Base-by-base conservation (phyloP, 306 rosid genomes). In the Pachyrhizus erosus region DNA sequence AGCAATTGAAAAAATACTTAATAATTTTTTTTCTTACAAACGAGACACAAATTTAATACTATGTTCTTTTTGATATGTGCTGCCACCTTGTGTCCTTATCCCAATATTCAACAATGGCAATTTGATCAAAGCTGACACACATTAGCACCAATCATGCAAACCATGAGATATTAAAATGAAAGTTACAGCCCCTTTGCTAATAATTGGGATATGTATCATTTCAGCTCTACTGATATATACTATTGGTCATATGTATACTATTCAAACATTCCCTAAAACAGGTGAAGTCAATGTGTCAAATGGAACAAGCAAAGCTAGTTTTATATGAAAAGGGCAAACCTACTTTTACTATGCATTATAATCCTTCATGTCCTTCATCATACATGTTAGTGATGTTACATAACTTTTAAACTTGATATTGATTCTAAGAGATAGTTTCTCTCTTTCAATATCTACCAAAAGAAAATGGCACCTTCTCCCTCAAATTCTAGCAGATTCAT, bases 131-230 rank as follows among this genome's bases (percentile, higher is more conserved):
- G 42, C 42, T 1, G 42, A 5, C 37, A 7, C 42, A 7, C 10
- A 37, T 37, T 37, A 37, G 42, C 9, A 37, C 42, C 42, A 37
- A 6, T 7, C 8, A 10, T 37, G 9, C 42, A 54, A 49, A 77
- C 9, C 24, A 17, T 68, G 48, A 31, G 20, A 78, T 64, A 11
- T 40, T n/a, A 54, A 75, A 75, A 57, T 57, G 37, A 54, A 74
- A 74, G 51, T 34, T 54, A 17, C 23, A 21, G n/a, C 39, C 6
- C 23, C 37, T 54, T 12, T 33, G 78, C 51, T 20, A 54, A 51
- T 73, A 73, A 73, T 34, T 73, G 48, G 78, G 34, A 54, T 73
- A 52, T 73, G 78, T 24, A 52, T 33, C 20, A 73, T 40, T 31
- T 31, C 77, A 73, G 27, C 31, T 51, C 48, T 18, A 51, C 17